Evolutionary conservation across 768 basidiomycete species (phyloP).

Genomic region (Boletus coccyginus): DNA sequence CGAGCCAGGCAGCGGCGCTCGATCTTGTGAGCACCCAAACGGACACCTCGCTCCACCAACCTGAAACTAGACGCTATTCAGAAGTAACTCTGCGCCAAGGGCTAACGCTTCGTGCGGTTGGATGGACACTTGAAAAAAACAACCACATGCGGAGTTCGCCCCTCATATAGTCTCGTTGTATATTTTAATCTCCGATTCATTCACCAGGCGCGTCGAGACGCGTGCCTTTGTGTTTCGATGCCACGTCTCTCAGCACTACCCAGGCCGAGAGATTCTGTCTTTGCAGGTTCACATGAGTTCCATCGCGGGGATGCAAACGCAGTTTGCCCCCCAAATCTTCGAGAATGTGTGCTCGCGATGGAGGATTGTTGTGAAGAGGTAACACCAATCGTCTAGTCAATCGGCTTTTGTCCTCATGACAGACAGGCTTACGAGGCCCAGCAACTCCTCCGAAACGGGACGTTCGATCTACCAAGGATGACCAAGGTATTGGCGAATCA

Average conservation of each 20-base stretch:
- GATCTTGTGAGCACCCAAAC: constrained; percentile 50
- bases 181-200: constrained; percentile 25
- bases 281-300: constrained; percentile 62
- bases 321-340: constrained; percentile 66
- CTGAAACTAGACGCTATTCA: constrained; percentile 63
- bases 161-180: constrained; percentile 26
- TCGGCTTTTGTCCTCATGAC: not conserved
- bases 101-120: constrained; percentile 69
- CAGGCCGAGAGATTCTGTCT: constrained; percentile 61
- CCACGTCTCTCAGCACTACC: constrained; percentile 51
- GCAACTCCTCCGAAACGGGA: constrained; percentile 64
- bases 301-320: constrained; percentile 63
- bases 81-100: constrained; percentile 39
- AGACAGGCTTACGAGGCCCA: constrained; percentile 66
- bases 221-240: constrained; percentile 26
- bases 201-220: constrained; percentile 15
- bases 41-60: constrained; percentile 77
- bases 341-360: constrained; percentile 74
- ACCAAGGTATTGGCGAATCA: constrained; percentile 64
- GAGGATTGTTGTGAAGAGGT: constrained; percentile 83
- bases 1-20: constrained; percentile 38
- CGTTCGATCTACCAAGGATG: constrained; percentile 70
- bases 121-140: constrained; percentile 54
- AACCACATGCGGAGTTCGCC: constrained; percentile 22
- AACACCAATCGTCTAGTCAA: constrained; percentile 5